phyloP scores from a whole-genome alignment of 2,329 filamentous ascomycete species.

The Exserohilum turcica region DNA sequence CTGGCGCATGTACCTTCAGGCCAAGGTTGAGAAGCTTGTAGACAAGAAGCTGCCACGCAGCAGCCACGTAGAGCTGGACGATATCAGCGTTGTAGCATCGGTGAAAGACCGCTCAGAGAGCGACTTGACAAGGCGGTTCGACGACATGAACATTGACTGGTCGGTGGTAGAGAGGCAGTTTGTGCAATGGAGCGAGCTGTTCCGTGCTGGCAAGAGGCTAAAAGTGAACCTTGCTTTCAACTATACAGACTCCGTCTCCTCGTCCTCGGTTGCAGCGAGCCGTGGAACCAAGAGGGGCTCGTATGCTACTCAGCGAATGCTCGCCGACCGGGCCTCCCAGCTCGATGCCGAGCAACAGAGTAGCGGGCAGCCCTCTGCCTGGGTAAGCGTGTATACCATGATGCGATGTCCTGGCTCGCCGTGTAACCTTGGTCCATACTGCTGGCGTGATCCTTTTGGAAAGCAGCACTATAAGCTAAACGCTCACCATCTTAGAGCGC shows the following conservation, averaged over 20 bases:
- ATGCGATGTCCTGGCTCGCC: slow-evolving; percentile 39
- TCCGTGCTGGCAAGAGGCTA: slow-evolving; percentile 36
- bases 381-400: slow-evolving; percentile 38
- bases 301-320: slow-evolving; percentile 30
- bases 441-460: slow-evolving; percentile 40
- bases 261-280: too few species aligned
- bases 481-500: slow-evolving; percentile 35
- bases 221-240: slow-evolving; percentile 39
- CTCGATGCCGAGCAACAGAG: slow-evolving; percentile 9
- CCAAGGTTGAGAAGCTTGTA: slow-evolving; percentile 16
- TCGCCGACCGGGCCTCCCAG: slow-evolving; percentile 25
- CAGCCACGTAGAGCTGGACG: slow-evolving; percentile 11
- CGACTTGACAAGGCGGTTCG: slow-evolving; percentile 37
- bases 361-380: slow-evolving; percentile 31
- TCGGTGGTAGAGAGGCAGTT: slow-evolving; percentile 39
- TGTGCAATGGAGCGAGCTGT: slow-evolving; percentile 11
- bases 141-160: slow-evolving; percentile 36
- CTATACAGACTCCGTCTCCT: slow-evolving; percentile 41
- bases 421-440: slow-evolving; percentile 38
- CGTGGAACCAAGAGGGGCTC: too few species aligned
- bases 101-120: slow-evolving; percentile 32
- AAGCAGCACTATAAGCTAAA: slow-evolving; percentile 45
- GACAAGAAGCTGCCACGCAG: slow-evolving; percentile 14
- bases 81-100: slow-evolving; percentile 27
- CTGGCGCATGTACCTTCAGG: slow-evolving; percentile 11